These are phyloP conservation scores for Aegilops umbellulata DNA, from an alignment of 176 grass and related monocot genomes.

Conservation along the genomic window DNA sequence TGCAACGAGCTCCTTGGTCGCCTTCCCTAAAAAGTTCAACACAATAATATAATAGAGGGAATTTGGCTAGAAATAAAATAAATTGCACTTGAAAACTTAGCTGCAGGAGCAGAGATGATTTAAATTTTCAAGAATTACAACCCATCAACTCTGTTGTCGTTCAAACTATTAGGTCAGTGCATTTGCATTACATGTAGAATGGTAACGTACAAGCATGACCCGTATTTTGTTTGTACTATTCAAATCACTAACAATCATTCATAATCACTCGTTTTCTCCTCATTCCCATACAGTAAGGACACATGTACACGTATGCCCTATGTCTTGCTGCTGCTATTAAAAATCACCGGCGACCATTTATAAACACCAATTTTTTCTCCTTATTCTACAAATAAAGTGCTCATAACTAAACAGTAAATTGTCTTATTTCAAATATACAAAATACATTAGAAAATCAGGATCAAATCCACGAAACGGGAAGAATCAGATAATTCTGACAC, in stretches of 20 bases:
- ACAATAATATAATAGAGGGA: neutral
- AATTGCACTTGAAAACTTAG: neutral
- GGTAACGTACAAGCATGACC: too few relatives aligned
- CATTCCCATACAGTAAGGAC: too few relatives aligned
- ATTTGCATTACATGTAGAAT: neutral
- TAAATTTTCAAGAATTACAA: conserved; percentile 1
- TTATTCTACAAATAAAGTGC: neutral
- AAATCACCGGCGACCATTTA: neutral
- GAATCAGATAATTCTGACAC: neutral
- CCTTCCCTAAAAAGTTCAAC: neutral
- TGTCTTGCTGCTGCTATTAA: conserved; percentile 9
- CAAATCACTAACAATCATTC: too few relatives aligned
- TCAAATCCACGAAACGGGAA: neutral
- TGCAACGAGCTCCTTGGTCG: too few relatives aligned
- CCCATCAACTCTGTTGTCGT: neutral
- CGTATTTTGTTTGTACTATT: too few relatives aligned
- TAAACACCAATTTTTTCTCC: neutral
- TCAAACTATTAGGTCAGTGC: neutral
- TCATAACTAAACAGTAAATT: neutral
- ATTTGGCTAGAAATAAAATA: neutral
- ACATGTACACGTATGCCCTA: neutral
- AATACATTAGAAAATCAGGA: neutral
- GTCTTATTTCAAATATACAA: neutral
- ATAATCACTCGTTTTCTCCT: too few relatives aligned
- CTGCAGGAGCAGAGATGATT: neutral